These are phyloP conservation scores for Emergomyces pasteurianus DNA, from an alignment of 2,329 filamentous ascomycete species.

Conservation along the genomic window DNA sequence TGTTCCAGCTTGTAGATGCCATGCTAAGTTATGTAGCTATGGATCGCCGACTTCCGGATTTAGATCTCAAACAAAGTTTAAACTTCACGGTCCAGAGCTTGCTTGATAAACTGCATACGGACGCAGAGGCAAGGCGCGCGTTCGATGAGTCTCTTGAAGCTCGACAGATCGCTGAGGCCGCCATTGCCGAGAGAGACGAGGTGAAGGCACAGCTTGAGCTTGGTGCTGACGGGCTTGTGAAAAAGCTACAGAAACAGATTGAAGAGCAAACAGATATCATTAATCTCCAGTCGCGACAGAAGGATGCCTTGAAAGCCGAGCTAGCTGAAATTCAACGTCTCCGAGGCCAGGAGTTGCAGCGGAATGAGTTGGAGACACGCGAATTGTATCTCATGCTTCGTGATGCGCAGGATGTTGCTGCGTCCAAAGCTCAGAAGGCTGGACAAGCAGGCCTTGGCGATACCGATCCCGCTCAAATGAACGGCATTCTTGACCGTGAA, in stretches of 20 bases:
- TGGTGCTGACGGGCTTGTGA: constrained; percentile 84
- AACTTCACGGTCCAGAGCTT: constrained; percentile 96
- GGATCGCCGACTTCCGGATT: constrained; percentile 87
- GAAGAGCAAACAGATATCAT: constrained; percentile 87
- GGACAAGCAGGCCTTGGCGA: constrained; percentile 41
- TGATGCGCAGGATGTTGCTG: constrained; percentile 91
- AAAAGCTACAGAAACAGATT: constrained; percentile 85
- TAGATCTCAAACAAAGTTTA: constrained; percentile 94
- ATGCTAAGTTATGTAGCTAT: constrained; percentile 99
- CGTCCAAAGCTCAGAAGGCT: constrained; percentile 61
- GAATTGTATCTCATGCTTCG: constrained; percentile 97
- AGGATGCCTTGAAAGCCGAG: constrained; percentile 79
- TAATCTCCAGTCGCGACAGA: constrained; percentile 74
- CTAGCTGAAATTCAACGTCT: constrained; percentile 75
- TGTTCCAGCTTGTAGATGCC: constrained; percentile 97
- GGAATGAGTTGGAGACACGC: constrained; percentile 89
- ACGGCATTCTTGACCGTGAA: constrained; percentile 87
- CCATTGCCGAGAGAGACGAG: constrained; percentile 92
- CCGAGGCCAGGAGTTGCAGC: constrained; percentile 78
- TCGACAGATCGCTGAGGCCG: constrained; percentile 85
- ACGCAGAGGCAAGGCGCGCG: constrained; percentile 84
- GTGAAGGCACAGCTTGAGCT: constrained; percentile 79
- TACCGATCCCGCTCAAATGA: constrained; percentile 63
- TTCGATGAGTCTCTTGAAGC: constrained; percentile 85
- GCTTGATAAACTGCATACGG: constrained; percentile 89